These are phyloP conservation scores for Tremellales sp. DNA, from an alignment of 1,284 basidiomycete genomes.

Conservation along the genomic window DNA sequence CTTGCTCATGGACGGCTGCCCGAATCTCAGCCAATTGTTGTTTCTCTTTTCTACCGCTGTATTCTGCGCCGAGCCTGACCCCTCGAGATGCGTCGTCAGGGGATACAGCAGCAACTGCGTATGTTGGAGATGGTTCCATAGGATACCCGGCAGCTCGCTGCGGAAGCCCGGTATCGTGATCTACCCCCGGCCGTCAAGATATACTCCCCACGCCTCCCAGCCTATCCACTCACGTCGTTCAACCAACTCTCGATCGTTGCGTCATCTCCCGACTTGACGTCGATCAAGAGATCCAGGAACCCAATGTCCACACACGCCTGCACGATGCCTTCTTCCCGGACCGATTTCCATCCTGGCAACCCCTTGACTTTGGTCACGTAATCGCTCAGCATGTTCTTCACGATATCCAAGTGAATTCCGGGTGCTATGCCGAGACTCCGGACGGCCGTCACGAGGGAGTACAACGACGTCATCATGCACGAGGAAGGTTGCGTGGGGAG, in stretches of 20 bases:
- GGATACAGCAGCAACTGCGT: constrained; percentile 38
- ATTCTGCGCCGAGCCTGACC: neutral
- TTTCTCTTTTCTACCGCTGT: constrained; percentile 18
- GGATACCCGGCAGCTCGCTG: constrained; percentile 15
- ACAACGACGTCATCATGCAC: constrained; percentile 30
- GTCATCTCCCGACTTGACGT: constrained; percentile 18
- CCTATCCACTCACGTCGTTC: constrained; percentile 15
- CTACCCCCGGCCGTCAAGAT: constrained; percentile 9
- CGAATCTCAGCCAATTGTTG: constrained; percentile 37
- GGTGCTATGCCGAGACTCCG: constrained; percentile 37
- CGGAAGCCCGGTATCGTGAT: constrained; percentile 8
- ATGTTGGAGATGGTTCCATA: constrained; percentile 30
- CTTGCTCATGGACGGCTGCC: constrained; percentile 7
- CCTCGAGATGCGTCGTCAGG: constrained; percentile 26
- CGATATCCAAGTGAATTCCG: constrained; percentile 15
- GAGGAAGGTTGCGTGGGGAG: constrained; percentile 30
- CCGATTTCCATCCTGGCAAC: constrained; percentile 29
- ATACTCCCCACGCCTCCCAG: neutral
- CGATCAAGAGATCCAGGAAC: constrained; percentile 30
- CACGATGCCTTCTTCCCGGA: constrained; percentile 15
- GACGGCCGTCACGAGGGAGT: constrained; percentile 29
- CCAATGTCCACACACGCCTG: constrained; percentile 37
- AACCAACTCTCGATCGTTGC: constrained; percentile 18
- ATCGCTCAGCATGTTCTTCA: constrained; percentile 19
- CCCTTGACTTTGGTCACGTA: constrained; percentile 21